These are phyloP conservation scores for Ogataea parapolymorpha DNA, from an alignment of 805 yeast genomes.

Conservation along the genomic window DNA sequence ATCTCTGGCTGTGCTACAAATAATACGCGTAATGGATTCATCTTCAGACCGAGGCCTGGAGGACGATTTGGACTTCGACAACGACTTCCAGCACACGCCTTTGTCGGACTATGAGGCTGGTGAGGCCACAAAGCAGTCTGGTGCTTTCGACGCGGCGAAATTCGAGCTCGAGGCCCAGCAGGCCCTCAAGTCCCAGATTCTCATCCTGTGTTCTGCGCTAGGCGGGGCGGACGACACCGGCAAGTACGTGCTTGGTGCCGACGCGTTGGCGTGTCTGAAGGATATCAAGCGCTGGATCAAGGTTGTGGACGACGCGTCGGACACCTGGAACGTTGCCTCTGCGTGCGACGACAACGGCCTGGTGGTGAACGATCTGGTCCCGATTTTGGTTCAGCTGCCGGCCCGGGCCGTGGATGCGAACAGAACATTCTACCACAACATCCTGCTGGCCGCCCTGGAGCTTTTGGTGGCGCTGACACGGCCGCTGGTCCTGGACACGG, in stretches of 20 bases:
- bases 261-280: constrained; percentile 79
- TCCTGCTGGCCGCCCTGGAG: constrained; percentile 73
- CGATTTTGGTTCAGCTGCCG: constrained; percentile 69
- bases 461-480: constrained; percentile 79
- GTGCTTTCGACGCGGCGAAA: constrained; percentile 7
- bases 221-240: constrained; percentile 80
- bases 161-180: constrained; percentile 24
- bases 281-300: constrained; percentile 88
- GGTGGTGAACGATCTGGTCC: constrained; percentile 67
- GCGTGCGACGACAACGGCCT: constrained; percentile 82
- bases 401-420: constrained; percentile 30
- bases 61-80: constrained; percentile 23
- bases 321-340: constrained; percentile 76
- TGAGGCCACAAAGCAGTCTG: constrained; percentile 2
- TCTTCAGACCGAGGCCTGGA: constrained; percentile 24
- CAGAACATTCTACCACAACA: constrained; percentile 47
- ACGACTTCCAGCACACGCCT: constrained; percentile 9
- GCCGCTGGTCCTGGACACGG: constrained; percentile 67
- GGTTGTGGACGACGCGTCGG: constrained; percentile 70
- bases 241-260: constrained; percentile 77
- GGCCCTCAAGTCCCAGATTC: constrained; percentile 65
- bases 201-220: constrained; percentile 78
- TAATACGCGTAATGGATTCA: constrained; percentile 10
- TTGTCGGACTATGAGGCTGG: constrained; percentile 16
- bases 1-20: constrained; percentile 5